Evolutionary conservation across 768 basidiomycete genomes (phyloP).

Genomic region (Cyathus striatus): DNA sequence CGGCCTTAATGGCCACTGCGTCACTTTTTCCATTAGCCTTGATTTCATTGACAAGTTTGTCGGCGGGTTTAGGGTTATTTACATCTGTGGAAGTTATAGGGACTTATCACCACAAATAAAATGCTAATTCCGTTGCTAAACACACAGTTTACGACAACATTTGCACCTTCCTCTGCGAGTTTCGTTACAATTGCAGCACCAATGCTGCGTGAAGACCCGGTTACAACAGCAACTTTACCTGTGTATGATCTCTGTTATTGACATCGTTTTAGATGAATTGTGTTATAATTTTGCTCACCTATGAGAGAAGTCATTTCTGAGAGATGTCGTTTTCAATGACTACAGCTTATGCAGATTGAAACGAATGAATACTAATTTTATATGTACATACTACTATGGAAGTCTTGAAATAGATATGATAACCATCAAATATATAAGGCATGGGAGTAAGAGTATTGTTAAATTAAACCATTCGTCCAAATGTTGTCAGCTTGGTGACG

Average conservation of each 20-base stretch:
- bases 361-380: no score
- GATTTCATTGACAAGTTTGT: constrained; percentile 41
- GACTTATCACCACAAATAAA: not conserved
- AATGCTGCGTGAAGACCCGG: constrained; percentile 58
- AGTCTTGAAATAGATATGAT: no score
- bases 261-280: not conserved
- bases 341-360: no score
- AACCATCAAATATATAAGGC: no score
- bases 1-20: constrained; percentile 47
- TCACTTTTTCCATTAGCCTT: constrained; percentile 37
- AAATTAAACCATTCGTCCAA: no score
- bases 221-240: constrained; percentile 52
- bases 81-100: constrained; percentile 18
- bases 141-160: constrained; percentile 49
- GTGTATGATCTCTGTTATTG: not conserved
- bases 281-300: constrained; percentile 7
- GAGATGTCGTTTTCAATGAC: no score
- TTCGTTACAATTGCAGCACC: constrained; percentile 50
- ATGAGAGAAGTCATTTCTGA: constrained; percentile 20
- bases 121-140: not conserved
- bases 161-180: constrained; percentile 52
- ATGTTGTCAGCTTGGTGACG: no score
- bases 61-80: constrained; percentile 32
- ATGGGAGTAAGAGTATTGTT: no score
- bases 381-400: no score